Percentiles rank a stretch among this genome's conserved stretches.
Evolutionary conservation across 129 eudicot genomes (phyloP).

Genomic region (Kitagawia praeruptora): DNA sequence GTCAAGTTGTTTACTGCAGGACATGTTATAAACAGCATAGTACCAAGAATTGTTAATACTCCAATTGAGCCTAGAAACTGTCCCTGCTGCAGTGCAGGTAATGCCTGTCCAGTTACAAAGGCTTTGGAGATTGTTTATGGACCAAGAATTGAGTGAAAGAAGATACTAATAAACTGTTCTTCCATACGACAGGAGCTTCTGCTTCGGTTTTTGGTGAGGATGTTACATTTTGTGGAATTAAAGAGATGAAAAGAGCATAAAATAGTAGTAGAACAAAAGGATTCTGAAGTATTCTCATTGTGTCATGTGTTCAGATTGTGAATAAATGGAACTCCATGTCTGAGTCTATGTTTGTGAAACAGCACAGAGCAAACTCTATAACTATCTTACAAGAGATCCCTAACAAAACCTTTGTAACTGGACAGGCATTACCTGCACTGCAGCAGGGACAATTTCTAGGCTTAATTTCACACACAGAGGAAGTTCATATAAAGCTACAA

Average conservation of each 20-base stretch:
- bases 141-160: constrained; percentile 58
- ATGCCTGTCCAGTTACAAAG: constrained; percentile 74
- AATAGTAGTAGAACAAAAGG: constrained; percentile 15
- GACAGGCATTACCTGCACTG: no score
- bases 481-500: no score
- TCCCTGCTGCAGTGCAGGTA: constrained; percentile 32
- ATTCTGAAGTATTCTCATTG: constrained; percentile 28
- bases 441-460: no score
- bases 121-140: constrained; percentile 28
- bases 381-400: no score
- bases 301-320: not conserved
- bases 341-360: no score
- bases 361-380: no score
- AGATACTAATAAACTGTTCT: constrained; percentile 40
- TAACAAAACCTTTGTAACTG: no score
- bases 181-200: constrained; percentile 65
- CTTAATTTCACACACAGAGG: no score
- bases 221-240: constrained; percentile 27
- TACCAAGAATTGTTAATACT: no score
- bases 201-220: constrained; percentile 55
- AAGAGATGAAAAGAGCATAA: constrained; percentile 24
- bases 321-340: no score
- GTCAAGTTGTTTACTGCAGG: no score
- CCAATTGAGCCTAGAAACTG: constrained; percentile 31
- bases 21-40: no score